Conservation (phyloP, 768 basidiomycete species). For the Grammothele lineata region DNA sequence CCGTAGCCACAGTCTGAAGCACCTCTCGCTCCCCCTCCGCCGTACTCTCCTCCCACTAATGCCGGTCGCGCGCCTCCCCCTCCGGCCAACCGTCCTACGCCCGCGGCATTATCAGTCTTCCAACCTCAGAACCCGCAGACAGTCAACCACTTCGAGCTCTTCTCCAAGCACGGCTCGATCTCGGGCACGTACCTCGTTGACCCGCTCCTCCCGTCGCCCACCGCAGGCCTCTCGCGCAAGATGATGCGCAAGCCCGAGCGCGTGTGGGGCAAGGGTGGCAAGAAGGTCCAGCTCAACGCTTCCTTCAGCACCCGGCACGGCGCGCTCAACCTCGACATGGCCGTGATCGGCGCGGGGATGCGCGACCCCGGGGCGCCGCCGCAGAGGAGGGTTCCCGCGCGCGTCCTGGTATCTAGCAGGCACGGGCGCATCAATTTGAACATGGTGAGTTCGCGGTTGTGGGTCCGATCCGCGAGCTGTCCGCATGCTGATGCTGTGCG, state of each 20-base stretch:
- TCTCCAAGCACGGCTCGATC: slow-evolving; percentile 21
- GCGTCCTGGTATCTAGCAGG: slow-evolving; percentile 13
- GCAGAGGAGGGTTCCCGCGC: slow-evolving; percentile 3
- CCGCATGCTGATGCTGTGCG: too few relatives aligned
- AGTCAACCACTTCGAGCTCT: slow-evolving; percentile 23
- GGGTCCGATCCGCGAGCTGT: too few relatives aligned
- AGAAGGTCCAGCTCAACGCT: slow-evolving; percentile 16
- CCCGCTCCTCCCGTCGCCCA: slow-evolving; percentile 6
- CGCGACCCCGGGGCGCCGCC: background rate
- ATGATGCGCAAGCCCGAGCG: background rate
- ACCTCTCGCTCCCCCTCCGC: slow-evolving; percentile 5
- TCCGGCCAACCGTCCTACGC: background rate
- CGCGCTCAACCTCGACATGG: slow-evolving; percentile 20
- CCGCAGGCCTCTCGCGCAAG: background rate
- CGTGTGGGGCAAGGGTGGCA: slow-evolving; percentile 1
- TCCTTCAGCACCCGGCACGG: slow-evolving; percentile 23
- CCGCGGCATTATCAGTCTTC: slow-evolving; percentile 6
- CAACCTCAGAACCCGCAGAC: slow-evolving; percentile 20
- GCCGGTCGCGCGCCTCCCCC: background rate
- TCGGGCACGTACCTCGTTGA: slow-evolving; percentile 17
- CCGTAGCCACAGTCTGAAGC: background rate
- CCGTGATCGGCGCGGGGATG: slow-evolving; percentile 10
- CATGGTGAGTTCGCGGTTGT: slow-evolving; percentile 20
- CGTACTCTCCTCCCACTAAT: slow-evolving; percentile 2
- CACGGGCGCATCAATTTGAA: slow-evolving; percentile 21